Base-by-base conservation (phyloP, 2,329 filamentous ascomycete genomes). In the Penicillium aurantiogriseum region DNA sequence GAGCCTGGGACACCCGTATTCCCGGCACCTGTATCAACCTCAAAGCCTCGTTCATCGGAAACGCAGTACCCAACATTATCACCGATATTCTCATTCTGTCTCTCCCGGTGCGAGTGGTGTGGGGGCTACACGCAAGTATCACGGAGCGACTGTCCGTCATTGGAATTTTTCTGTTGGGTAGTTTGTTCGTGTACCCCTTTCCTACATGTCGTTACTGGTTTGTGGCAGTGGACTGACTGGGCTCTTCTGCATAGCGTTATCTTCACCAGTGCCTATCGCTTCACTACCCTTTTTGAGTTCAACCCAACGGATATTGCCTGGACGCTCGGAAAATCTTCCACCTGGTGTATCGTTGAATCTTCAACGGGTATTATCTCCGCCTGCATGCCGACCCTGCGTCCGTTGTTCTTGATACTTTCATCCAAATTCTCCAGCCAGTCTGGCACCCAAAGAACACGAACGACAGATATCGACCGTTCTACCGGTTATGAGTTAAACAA, bases 331-430 rank as follows among this genome's bases (percentile, higher is more conserved):
- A 76, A 74, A 1, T 75, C 78, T 0, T 75, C 78, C 5, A 78
- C 75, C 52, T 83, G 80, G 80, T 79, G 79, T 7, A 73, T 73
- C 5, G 77, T 82, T 58, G 80, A 83, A 63, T 77, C 79, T 67
- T 73, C 79, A 0, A 76, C 77, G 13, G 60, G 61, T 0, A 59
- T 69, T 10, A 64, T 67, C 19, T 60, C 59, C 6, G 65, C 64
- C n/a, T 68, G 66, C 45, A 42, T 67, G 15, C 65, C 66, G 0
- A 67, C 61, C 2, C 38, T 66, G 10, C 52, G 56, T 2, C 66
- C 62, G 2, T 42, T 68, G 11, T 46, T 62, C 40, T 19, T 50
- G 35, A 60, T 47, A 15, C 3, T 63, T 10, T 52, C 49, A 23
- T 51, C 49, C 5, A 55, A 44, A 21, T 57, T 61, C 17, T 11